phyloP scores from a whole-genome alignment of 305 asterid species.

The Salvia sclarea region DNA sequence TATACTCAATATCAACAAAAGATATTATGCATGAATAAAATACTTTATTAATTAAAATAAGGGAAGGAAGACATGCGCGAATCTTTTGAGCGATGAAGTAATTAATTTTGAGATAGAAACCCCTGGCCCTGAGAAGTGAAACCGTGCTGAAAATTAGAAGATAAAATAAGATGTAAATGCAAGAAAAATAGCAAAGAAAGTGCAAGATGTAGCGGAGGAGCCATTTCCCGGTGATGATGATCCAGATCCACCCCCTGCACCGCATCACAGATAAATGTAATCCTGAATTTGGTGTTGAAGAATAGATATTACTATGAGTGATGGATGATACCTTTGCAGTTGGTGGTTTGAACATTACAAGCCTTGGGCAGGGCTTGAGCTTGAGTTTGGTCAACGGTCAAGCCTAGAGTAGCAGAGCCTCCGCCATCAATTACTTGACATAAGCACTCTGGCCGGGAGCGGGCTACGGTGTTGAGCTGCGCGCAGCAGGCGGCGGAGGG shows the following conservation, averaged over 20 bases:
- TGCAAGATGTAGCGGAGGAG: slow-evolving; percentile 43
- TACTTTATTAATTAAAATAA: too few species aligned
- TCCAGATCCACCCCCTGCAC: slow-evolving; percentile 58
- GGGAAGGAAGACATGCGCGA: too few species aligned
- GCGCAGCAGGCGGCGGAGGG: slow-evolving; percentile 71
- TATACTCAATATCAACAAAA: too few species aligned
- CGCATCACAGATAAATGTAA: slow-evolving; percentile 24
- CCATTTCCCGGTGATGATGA: slow-evolving; percentile 46
- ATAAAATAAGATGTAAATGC: slow-evolving; percentile 38
- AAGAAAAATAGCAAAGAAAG: slow-evolving; percentile 39
- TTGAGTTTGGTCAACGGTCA: slow-evolving; percentile 57
- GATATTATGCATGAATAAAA: too few species aligned
- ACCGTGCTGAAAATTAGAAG: slow-evolving; percentile 34
- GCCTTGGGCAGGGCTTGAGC: slow-evolving; percentile 61
- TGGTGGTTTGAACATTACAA: slow-evolving; percentile 65
- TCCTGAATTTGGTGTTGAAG: slow-evolving; percentile 44
- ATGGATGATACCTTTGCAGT: slow-evolving; percentile 48
- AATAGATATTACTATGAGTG: too few species aligned
- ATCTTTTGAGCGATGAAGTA: too few species aligned
- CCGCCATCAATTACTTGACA: slow-evolving; percentile 67
- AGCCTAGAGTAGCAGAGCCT: slow-evolving; percentile 45
- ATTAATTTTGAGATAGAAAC: too few species aligned
- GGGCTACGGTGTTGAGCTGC: slow-evolving; percentile 61
- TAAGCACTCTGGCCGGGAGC: slow-evolving; percentile 62
- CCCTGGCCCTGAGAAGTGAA: too few species aligned